Base-by-base conservation (phyloP, 139 green algal species). In the Parachlorella kessleri region DNA sequence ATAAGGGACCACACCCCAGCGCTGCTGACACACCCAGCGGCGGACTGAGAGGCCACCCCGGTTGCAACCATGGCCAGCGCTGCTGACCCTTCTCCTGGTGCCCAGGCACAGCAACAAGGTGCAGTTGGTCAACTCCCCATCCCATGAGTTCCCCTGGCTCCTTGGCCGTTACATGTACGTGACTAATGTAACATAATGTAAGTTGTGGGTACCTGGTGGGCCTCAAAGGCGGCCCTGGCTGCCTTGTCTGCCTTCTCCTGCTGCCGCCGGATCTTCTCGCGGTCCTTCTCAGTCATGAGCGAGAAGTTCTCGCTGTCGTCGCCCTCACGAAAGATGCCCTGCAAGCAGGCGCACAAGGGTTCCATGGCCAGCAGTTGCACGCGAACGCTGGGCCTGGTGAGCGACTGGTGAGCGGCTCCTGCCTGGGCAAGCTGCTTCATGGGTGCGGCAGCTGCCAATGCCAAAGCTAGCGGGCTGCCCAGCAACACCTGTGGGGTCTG, bases 211-310 rank as follows among this genome's bases (percentile, higher is more conserved):
- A 23, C 21, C 32, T 21, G n/a, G 65, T 30, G 32, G 73, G 48
- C 33, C 54, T 66, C 66, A 81, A 82, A 72, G 82, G 84, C 64
- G 80, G 78, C 55, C 72, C 76, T 36, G 83, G 65, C 90, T 37
- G 90, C 87, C 36, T 88, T 76, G 37, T 80, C 64, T 36, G 74
- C 68, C 30, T 72, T 76, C 81, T 93, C 84, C 73, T 91, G 82
- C 75, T 88, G 92, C 33, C 85, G 78, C 6, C 81, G 59, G 38
- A 96, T 85, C 76, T 96, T 95, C 0, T 64, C 72, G 3, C 75
- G 73, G 64, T 97, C 93, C 77, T 92, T 92, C 28, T 88, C 81
- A 40, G 65, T 81, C 81, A 86, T 86, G 30, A 85, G 42, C 30
- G 72, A 77, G 28, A 87, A 77, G 70, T 87, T 55, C 33, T 83